Evolutionary conservation across 1,139 yeast species (phyloP).

Genomic region (Zygosaccharomyces sapae): DNA sequence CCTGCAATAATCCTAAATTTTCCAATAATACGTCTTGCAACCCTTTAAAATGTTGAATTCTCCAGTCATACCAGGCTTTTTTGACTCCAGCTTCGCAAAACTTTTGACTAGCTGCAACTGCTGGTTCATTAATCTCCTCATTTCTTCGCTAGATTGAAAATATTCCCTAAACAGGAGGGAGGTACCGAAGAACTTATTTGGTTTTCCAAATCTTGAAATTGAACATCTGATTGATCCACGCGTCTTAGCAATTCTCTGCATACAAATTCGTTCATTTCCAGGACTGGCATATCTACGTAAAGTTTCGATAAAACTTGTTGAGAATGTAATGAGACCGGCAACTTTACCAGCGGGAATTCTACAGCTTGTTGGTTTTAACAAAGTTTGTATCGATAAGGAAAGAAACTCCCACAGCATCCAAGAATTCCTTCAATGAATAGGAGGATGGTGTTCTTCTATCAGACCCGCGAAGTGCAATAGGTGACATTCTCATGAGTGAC

Average conservation of each 20-base stretch:
- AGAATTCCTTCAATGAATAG: slow-evolving; percentile 34
- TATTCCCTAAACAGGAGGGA: slow-evolving; percentile 25
- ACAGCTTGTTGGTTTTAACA: slow-evolving; percentile 7
- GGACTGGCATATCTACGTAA: slow-evolving; percentile 38
- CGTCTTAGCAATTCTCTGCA: slow-evolving; percentile 51
- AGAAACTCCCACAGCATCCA: slow-evolving; percentile 46
- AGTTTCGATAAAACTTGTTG: slow-evolving; percentile 21
- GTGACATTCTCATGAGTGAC: slow-evolving; percentile 31
- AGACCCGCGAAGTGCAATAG: slow-evolving; percentile 25
- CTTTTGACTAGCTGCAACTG: slow-evolving; percentile 26
- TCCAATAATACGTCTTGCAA: slow-evolving; percentile 38
- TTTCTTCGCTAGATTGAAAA: slow-evolving; percentile 19
- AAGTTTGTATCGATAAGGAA: slow-evolving; percentile 38
- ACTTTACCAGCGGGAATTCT: slow-evolving; percentile 5
- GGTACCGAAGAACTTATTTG: slow-evolving; percentile 35
- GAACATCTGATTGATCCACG: slow-evolving; percentile 46
- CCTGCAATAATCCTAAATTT: slow-evolving; percentile 48
- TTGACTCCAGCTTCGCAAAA: slow-evolving; percentile 30
- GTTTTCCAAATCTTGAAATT: slow-evolving; percentile 47
- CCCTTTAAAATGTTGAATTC: slow-evolving; percentile 32
- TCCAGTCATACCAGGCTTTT: slow-evolving; percentile 36
- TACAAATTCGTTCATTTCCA: slow-evolving; percentile 51
- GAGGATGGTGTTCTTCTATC: slow-evolving; percentile 7
- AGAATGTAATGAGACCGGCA: slow-evolving; percentile 15
- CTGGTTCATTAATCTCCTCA: slow-evolving; percentile 18